A percentile compares a stretch with the other conserved stretches of the same genome.
These are phyloP conservation scores for Beta lomatogona DNA, from an alignment of 179 eudicot genomes.

Conservation along the genomic window DNA sequence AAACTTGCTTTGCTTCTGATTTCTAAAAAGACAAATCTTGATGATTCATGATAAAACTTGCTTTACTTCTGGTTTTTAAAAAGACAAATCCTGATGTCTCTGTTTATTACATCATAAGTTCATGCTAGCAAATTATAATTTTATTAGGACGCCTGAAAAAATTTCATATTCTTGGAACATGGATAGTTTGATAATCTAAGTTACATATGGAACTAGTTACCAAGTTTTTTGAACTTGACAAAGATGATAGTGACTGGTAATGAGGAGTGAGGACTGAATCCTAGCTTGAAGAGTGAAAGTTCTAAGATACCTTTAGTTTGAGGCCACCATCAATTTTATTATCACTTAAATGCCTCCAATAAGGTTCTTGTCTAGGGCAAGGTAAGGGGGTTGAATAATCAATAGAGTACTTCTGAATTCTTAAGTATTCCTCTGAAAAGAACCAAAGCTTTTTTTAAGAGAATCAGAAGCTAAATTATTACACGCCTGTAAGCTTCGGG, in stretches of 20 bases:
- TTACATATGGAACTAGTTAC: too few species aligned
- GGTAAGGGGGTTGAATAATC: too few species aligned
- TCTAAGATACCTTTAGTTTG: too few species aligned
- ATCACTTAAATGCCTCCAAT: too few species aligned
- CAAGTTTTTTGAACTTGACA: too few species aligned
- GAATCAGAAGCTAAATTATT: background rate
- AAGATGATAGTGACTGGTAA: too few species aligned
- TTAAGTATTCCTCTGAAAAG: background rate
- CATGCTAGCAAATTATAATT: background rate
- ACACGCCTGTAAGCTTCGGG: background rate
- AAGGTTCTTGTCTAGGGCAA: too few species aligned
- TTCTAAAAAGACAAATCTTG: background rate
- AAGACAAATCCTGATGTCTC: background rate
- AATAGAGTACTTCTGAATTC: background rate
- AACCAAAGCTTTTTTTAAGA: background rate
- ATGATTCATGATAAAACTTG: background rate
- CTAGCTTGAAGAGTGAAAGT: too few species aligned
- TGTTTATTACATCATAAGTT: conserved; percentile 2
- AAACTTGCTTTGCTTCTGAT: background rate
- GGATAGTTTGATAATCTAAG: background rate
- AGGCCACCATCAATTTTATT: too few species aligned
- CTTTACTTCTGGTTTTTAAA: background rate
- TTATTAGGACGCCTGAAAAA: background rate
- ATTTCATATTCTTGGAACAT: background rate
- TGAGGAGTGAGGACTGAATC: too few species aligned